A percentile compares a stretch with the other conserved stretches of the same genome.
phyloP scores from a whole-genome alignment of 768 basidiomycete species.

The Leccinum subgranulosum region DNA sequence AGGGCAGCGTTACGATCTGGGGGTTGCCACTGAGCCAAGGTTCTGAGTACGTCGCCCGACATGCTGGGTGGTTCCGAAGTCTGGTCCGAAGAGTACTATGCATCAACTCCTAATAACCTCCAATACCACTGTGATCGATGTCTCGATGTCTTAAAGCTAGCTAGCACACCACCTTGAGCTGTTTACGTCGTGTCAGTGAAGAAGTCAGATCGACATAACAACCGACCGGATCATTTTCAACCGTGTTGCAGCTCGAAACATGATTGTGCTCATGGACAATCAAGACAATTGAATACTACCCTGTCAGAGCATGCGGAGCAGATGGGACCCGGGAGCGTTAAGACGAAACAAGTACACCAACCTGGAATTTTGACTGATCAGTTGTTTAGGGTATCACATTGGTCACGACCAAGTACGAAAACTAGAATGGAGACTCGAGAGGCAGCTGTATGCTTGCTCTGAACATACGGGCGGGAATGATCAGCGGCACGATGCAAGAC shows the following conservation, averaged over 20 bases:
- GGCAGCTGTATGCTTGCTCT: not conserved
- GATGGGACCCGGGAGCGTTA: not conserved
- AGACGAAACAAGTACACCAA: not conserved
- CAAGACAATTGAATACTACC: no score
- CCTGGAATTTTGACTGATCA: not conserved
- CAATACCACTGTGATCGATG: no score
- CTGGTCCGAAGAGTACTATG: no score
- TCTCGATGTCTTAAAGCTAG: no score
- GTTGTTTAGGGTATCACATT: not conserved
- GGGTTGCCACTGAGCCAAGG: conserved; percentile 14
- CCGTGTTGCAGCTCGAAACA: no score
- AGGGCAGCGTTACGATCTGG: conserved; percentile 51
- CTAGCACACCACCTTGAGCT: no score
- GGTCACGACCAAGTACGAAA: not conserved
- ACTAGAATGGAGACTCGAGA: not conserved
- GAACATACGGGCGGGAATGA: not conserved
- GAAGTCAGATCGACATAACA: no score
- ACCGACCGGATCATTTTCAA: no score
- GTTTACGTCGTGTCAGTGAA: no score
- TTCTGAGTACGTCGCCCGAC: not conserved
- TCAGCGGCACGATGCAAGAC: conserved; percentile 20
- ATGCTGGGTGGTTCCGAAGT: not conserved
- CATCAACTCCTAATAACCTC: no score
- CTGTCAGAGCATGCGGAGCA: not conserved
- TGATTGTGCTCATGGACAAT: no score